Percentiles rank a stretch among this genome's conserved stretches.
These are phyloP conservation scores for Pisolithus microcarpus DNA, from an alignment of 768 basidiomycete genomes.

Conservation along the genomic window DNA sequence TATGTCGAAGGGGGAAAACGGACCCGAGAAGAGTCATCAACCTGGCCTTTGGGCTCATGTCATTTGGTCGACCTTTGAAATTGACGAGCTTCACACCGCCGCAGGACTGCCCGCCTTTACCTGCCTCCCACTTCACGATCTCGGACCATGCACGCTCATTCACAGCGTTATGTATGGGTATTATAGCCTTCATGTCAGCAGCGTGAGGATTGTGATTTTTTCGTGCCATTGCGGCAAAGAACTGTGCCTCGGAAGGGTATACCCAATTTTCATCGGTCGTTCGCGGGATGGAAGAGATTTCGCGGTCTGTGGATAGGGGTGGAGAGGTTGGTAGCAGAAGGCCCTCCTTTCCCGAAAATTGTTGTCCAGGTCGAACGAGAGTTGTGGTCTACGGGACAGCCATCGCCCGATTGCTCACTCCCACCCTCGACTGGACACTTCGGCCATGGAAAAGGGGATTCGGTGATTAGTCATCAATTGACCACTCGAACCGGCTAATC, in stretches of 20 bases:
- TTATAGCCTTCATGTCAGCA: conserved; percentile 90
- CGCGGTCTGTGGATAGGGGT: conserved; percentile 62
- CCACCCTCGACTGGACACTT: conserved; percentile 47
- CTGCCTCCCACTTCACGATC: conserved; percentile 75
- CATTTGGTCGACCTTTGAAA: conserved; percentile 83
- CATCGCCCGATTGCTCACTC: conserved; percentile 20
- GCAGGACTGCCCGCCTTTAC: conserved; percentile 75
- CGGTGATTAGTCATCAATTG: conserved; percentile 2
- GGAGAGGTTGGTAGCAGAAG: conserved; percentile 6
- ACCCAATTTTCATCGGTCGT: conserved; percentile 76
- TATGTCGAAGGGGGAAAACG: conserved; percentile 17
- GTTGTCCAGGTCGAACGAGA: conserved; percentile 40
- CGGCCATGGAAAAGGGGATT: conserved; percentile 14
- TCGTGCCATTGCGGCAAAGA: conserved; percentile 93
- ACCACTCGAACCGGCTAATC: too few relatives aligned
- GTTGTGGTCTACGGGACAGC: conserved; percentile 64
- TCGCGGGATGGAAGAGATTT: conserved; percentile 85
- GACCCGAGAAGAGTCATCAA: conserved; percentile 84
- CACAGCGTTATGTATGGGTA: conserved; percentile 98
- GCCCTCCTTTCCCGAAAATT: conserved; percentile 15
- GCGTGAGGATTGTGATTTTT: conserved; percentile 87
- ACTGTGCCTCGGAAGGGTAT: conserved; percentile 97
- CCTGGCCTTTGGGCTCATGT: conserved; percentile 74
- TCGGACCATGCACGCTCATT: conserved; percentile 91
- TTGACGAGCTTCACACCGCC: conserved; percentile 77